phyloP scores from a whole-genome alignment of 108 stramenopile species.

The Skeletonema tropicum region DNA sequence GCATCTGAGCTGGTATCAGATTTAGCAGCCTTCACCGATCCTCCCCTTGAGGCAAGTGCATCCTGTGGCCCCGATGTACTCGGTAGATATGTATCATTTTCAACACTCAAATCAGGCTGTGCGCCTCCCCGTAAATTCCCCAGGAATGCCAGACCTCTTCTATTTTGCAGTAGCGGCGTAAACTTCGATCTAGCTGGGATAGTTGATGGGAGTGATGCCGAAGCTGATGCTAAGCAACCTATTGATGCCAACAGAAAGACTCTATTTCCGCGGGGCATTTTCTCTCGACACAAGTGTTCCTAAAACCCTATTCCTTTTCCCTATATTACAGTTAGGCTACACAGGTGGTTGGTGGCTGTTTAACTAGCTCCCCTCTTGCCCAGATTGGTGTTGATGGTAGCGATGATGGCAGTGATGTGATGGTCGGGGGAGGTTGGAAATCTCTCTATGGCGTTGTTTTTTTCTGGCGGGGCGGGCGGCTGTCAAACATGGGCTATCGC shows the following conservation, averaged over 20 bases:
- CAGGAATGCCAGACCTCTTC: conserved; percentile 7
- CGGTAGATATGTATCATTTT: conserved; percentile 9
- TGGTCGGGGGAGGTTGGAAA: not conserved
- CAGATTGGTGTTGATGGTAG: not conserved
- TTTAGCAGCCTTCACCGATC: conserved; percentile 5
- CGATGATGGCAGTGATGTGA: not conserved
- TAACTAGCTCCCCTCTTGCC: not conserved
- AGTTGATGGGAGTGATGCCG: conserved; percentile 31
- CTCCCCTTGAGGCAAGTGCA: conserved; percentile 16
- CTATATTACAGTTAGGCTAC: not conserved
- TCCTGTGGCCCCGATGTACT: not conserved
- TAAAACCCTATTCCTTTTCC: not conserved
- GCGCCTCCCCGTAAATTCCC: conserved; percentile 28
- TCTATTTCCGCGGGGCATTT: conserved; percentile 24
- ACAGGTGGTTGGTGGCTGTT: not conserved
- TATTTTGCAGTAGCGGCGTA: conserved; percentile 14
- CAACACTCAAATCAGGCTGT: not conserved
- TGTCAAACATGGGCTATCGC: too few relatives aligned
- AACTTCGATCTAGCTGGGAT: conserved; percentile 4
- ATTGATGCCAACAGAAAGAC: conserved; percentile 29
- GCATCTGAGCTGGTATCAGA: not conserved
- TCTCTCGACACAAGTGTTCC: not conserved
- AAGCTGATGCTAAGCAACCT: conserved; percentile 18
- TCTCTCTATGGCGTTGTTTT: not conserved
- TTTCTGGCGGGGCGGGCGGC: not conserved